Conservation (phyloP, 352 stramenopile genomes). For the Globisporangium nunn region DNA sequence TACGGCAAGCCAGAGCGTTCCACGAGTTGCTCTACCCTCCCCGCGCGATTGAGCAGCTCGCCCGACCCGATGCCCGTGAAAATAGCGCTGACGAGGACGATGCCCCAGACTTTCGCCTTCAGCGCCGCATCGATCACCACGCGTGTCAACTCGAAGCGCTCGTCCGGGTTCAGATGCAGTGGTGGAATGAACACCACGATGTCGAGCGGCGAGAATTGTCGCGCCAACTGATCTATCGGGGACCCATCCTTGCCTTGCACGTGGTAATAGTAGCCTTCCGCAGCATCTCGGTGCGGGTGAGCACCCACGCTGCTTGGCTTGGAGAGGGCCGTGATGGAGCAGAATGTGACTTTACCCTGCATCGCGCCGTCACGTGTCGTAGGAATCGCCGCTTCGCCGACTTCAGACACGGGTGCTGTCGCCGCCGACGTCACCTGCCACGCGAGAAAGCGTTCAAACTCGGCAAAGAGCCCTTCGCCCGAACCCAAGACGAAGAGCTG, state of each 20-base stretch:
- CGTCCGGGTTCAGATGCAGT: constrained; percentile 33
- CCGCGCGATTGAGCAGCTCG: constrained; percentile 46
- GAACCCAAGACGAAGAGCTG: constrained; percentile 80
- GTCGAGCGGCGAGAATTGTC: constrained; percentile 53
- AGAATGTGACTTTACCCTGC: constrained; percentile 68
- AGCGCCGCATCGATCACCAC: constrained; percentile 40
- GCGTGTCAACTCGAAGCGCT: constrained; percentile 54
- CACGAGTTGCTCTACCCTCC: constrained; percentile 55
- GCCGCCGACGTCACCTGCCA: constrained; percentile 52
- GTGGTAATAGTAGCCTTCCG: constrained; percentile 25
- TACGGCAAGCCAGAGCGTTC: constrained; percentile 52
- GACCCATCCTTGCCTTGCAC: constrained; percentile 27
- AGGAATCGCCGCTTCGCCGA: constrained; percentile 47
- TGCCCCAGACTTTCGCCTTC: constrained; percentile 54
- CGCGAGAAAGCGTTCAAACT: constrained; percentile 55
- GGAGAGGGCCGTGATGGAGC: constrained; percentile 49
- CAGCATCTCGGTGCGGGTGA: not conserved
- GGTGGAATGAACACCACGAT: constrained; percentile 69
- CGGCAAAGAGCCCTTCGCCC: constrained; percentile 56
- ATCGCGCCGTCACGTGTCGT: constrained; percentile 23
- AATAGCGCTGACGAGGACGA: constrained; percentile 66
- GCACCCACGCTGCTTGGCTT: constrained; percentile 1
- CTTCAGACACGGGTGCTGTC: constrained; percentile 12
- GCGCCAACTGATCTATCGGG: constrained; percentile 46
- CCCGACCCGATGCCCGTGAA: constrained; percentile 29